phyloP scores from a whole-genome alignment of 2,329 filamentous ascomycete genomes.

The Gnomoniopsis sp. region DNA sequence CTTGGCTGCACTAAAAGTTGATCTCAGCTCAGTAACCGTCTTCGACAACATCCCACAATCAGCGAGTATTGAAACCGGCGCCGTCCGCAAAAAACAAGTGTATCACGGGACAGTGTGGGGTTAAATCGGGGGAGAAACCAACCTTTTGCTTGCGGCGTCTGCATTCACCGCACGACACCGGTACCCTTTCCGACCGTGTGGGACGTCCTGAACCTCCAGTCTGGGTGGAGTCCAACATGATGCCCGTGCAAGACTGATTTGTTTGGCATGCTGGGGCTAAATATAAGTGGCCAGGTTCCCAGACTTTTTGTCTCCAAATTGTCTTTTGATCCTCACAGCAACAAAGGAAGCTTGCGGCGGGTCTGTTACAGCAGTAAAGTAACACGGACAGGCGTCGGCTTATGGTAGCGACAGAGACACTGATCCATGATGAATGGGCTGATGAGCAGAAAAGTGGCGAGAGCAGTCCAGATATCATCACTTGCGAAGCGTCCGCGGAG shows the following conservation, averaged over 20 bases:
- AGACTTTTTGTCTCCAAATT: not conserved
- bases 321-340: not conserved
- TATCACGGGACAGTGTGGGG: not conserved
- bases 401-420: not conserved
- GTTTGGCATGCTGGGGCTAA: not conserved
- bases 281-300: not conserved
- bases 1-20: slow-evolving; percentile 46
- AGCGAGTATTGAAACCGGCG: not conserved
- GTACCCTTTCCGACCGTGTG: slow-evolving; percentile 30
- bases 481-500: not conserved
- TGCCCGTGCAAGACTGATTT: not conserved
- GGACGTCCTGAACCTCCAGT: slow-evolving; percentile 21
- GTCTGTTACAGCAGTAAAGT: not conserved
- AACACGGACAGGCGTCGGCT: not conserved
- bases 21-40: slow-evolving; percentile 1
- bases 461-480: not conserved
- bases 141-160: slow-evolving; percentile 51
- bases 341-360: not conserved
- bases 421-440: not conserved
- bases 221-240: slow-evolving; percentile 34
- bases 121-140: slow-evolving; percentile 10
- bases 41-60: not conserved
- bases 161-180: slow-evolving; percentile 48
- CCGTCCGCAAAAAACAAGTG: not conserved
- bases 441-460: not conserved